Conservation (phyloP, 305 asterid species). For the Solanum chacoense region DNA sequence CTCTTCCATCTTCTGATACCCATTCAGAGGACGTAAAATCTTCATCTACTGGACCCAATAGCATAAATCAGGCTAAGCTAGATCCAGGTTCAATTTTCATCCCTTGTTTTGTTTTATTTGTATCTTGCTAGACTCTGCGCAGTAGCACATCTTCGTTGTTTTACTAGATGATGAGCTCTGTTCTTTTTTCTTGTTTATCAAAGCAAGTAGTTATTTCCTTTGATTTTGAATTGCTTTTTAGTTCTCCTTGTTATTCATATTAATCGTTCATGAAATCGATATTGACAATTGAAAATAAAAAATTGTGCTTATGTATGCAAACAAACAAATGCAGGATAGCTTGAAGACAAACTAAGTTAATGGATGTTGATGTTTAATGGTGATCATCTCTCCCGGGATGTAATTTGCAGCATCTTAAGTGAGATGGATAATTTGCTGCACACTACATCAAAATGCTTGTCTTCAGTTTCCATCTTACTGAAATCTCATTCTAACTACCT, state of each 20-base stretch:
- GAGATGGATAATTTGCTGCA: not conserved
- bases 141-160: not conserved
- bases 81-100: constrained; percentile 37
- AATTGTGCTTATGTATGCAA: not conserved
- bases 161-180: not conserved
- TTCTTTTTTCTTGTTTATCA: not conserved
- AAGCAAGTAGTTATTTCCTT: not conserved
- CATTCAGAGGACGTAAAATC: constrained; percentile 17
- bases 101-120: not conserved
- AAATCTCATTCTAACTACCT: not conserved
- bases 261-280: not conserved
- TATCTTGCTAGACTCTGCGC: not conserved
- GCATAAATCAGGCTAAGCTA: constrained; percentile 17
- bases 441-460: not conserved
- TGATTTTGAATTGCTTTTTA: not conserved
- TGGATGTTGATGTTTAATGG: not conserved
- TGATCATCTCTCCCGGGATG: not conserved
- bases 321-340: not conserved
- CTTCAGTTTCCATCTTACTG: not conserved
- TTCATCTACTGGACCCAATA: constrained; percentile 24
- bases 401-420: not conserved
- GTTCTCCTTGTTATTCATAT: not conserved
- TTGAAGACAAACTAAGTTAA: not conserved
- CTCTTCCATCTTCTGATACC: constrained; percentile 12
- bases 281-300: not conserved